phyloP scores from a whole-genome alignment of 2,329 filamentous ascomycete genomes.

The Simplicillium sp. region DNA sequence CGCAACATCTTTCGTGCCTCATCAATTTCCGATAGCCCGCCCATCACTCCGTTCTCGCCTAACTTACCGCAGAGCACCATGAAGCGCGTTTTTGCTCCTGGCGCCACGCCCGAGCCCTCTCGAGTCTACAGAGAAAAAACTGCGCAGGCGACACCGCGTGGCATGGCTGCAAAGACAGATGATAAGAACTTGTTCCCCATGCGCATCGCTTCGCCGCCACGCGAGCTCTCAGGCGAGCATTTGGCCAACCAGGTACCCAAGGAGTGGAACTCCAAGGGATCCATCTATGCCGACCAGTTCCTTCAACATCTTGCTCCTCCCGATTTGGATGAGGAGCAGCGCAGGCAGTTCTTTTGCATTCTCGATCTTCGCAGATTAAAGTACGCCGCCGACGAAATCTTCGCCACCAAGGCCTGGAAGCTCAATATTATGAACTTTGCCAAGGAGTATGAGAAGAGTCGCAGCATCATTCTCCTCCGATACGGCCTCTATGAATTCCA shows the following conservation, averaged over 20 bases:
- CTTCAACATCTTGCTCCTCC: conserved; percentile 46
- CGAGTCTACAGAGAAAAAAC: conserved; percentile 33
- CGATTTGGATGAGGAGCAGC: conserved; percentile 48
- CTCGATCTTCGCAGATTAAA: conserved; percentile 53
- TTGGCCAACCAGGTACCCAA: conserved; percentile 44
- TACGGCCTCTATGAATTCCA: conserved; percentile 56
- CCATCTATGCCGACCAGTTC: conserved; percentile 52
- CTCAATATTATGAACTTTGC: conserved; percentile 53
- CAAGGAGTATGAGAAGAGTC: conserved; percentile 55
- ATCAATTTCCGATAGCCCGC: conserved; percentile 21
- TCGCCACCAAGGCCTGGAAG: conserved; percentile 52
- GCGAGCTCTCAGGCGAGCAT: conserved; percentile 44
- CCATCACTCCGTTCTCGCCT: conserved; percentile 31
- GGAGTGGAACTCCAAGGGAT: conserved; percentile 39
- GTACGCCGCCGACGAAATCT: conserved; percentile 52
- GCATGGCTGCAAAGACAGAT: conserved; percentile 37
- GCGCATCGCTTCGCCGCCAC: conserved; percentile 49
- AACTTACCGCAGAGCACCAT: conserved; percentile 32
- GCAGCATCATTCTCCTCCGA: conserved; percentile 49
- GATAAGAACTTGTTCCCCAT: conserved; percentile 46
- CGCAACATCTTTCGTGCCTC: conserved; percentile 34
- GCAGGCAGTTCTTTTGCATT: conserved; percentile 54
- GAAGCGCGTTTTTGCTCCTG: conserved; percentile 37
- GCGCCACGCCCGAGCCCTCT: conserved; percentile 32
- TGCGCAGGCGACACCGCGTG: conserved; percentile 36